Base-by-base conservation (phyloP, 1,139 yeast species). In the Lodderomyces orthopsilosis region DNA sequence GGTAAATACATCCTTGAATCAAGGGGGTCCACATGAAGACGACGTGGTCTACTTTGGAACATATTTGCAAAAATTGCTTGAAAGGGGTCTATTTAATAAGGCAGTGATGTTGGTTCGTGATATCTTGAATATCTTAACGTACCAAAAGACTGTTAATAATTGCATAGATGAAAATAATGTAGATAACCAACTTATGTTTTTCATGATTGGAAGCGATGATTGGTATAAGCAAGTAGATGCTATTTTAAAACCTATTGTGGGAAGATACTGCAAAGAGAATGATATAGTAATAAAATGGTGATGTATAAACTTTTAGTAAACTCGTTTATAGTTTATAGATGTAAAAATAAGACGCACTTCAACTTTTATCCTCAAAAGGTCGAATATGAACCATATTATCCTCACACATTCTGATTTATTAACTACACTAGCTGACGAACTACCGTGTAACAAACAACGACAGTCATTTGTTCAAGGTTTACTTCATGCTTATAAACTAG, bases 11-110 rank as follows among this genome's bases (percentile, higher is more conserved):
- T 70, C 83, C 0, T 45, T 71, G 4, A 50, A 59, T n/a, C 66
- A 62, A 24, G 64, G 63, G 24, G 85, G 86, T 0, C 90, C 91
- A 0, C 83, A 81, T 53, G 54, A 52, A 3, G 83, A 75, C 28
- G 93, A 85, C 53, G 61, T 81, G 2, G 51, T 52, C 1, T 52
- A 70, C 10, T 76, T 80, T 46, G 56, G 48, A 1, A 47, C 46
- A 0, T 69, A 65, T 49, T 40, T 70, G 8, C 38, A 44, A 15
- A 47, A 45, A 13, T 48, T 69, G 33, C 43, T 61, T 18, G 38
- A 45, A 1, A 56, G 53, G 32, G 52, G 53, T 10, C 54, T 58
- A 32, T 35, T 59, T 2, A 47, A 51, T n/a, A 48, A 66, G 26
- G 53, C 65, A 33, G 17, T 59, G 9, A 48, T 56, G 18, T 46